These are phyloP conservation scores for Geopyxis carbonaria DNA, from an alignment of 495 filamentous ascomycete species.

Conservation along the genomic window DNA sequence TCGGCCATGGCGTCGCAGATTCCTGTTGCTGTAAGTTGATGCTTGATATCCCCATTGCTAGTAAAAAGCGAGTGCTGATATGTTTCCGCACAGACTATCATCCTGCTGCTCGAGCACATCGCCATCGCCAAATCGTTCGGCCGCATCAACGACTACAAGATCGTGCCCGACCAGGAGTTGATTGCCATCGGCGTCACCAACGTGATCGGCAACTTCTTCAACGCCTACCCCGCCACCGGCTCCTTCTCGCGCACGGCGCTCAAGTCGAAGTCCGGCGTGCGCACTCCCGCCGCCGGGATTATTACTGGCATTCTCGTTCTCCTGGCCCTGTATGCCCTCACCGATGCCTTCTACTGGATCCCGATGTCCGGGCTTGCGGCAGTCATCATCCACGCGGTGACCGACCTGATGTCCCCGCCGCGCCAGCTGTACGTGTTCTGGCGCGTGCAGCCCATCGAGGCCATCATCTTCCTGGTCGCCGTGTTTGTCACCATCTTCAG, in stretches of 20 bases:
- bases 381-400: constrained; percentile 38
- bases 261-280: constrained; percentile 37
- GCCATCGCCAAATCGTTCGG: constrained; percentile 40
- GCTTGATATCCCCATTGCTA: background rate
- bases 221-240: constrained; percentile 36
- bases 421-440: constrained; percentile 34
- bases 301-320: constrained; percentile 37
- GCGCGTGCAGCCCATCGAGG: constrained; percentile 35
- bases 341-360: constrained; percentile 36
- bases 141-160: constrained; percentile 38
- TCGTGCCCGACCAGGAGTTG: constrained; percentile 37
- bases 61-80: background rate
- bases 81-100: constrained; percentile 25
- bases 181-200: constrained; percentile 39
- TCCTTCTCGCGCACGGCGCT: constrained; percentile 34
- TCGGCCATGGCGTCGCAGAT: constrained; percentile 17
- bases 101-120: constrained; percentile 38
- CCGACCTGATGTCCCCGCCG: constrained; percentile 35
- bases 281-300: constrained; percentile 36
- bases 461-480: constrained; percentile 35
- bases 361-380: constrained; percentile 31
- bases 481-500: constrained; percentile 36
- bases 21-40: constrained; percentile 17
- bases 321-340: constrained; percentile 36
- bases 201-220: constrained; percentile 36